phyloP scores from a whole-genome alignment of 108 stramenopile species.

The Skeletonema potamos region DNA sequence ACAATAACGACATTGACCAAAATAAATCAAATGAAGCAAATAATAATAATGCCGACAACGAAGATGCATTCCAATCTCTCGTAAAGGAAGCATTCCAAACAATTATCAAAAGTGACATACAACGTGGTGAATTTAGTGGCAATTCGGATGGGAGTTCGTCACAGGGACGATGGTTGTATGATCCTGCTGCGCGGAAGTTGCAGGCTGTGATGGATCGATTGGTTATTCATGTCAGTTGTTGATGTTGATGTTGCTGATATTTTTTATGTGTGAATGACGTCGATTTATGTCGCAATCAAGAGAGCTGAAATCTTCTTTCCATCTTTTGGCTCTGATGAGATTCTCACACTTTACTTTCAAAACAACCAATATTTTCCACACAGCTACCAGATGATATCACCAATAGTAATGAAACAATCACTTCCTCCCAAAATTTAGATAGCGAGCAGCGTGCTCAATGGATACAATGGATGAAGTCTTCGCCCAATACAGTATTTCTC shows the following conservation, averaged over 20 bases:
- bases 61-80: background rate
- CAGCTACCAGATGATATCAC: background rate
- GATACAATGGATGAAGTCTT: constrained; percentile 79
- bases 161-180: constrained; percentile 14
- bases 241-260: background rate
- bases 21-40: background rate
- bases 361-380: background rate
- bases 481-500: constrained; percentile 62
- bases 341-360: background rate
- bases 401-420: background rate
- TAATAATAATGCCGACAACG: background rate
- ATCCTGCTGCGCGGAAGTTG: constrained; percentile 5
- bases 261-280: too few species aligned
- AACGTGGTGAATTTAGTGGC: constrained; percentile 12
- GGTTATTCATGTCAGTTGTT: constrained; percentile 16
- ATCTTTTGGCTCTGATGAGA: too few species aligned
- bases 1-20: background rate
- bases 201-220: constrained; percentile 25
- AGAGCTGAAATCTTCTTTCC: too few species aligned
- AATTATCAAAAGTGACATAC: constrained; percentile 6
- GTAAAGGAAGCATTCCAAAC: constrained; percentile 1
- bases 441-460: constrained; percentile 40
- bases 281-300: background rate
- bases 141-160: constrained; percentile 19
- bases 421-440: background rate